Evolutionary conservation across 163 green algal species (phyloP).

Genomic region (Coccomyxa subellipsoidea): DNA sequence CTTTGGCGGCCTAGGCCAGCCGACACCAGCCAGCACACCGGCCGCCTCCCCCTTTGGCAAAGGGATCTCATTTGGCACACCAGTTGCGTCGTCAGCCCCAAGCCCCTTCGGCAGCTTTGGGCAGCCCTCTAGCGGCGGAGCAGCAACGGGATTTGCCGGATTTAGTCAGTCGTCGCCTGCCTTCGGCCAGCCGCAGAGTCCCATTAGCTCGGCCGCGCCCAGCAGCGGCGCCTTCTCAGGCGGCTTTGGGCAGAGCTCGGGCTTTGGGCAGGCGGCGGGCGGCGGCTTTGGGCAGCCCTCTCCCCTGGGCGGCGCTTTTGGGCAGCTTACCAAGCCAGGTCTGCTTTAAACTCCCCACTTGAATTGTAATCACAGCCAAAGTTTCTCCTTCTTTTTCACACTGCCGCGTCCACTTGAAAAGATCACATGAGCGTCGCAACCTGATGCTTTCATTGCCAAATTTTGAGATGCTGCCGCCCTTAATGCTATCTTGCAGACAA

Average conservation of each 20-base stretch:
- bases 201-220: background rate
- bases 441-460: no score
- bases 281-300: background rate
- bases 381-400: no score
- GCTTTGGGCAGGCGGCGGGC: background rate
- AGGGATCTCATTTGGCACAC: background rate
- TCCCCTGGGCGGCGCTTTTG: constrained; percentile 7
- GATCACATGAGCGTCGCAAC: no score
- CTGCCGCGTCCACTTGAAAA: no score
- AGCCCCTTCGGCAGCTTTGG: constrained; percentile 1
- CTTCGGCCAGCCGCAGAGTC: background rate
- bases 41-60: background rate
- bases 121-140: background rate
- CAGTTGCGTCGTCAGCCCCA: background rate
- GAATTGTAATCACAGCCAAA: no score
- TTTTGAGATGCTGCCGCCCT: no score
- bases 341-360: no score
- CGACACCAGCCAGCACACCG: background rate
- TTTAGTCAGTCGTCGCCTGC: background rate
- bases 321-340: constrained; percentile 17
- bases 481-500: no score
- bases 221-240: background rate
- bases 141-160: background rate
- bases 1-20: background rate
- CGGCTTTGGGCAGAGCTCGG: background rate